Evolutionary conservation across 1,139 yeast genomes (phyloP).

Genomic region (Spathaspora sp.): DNA sequence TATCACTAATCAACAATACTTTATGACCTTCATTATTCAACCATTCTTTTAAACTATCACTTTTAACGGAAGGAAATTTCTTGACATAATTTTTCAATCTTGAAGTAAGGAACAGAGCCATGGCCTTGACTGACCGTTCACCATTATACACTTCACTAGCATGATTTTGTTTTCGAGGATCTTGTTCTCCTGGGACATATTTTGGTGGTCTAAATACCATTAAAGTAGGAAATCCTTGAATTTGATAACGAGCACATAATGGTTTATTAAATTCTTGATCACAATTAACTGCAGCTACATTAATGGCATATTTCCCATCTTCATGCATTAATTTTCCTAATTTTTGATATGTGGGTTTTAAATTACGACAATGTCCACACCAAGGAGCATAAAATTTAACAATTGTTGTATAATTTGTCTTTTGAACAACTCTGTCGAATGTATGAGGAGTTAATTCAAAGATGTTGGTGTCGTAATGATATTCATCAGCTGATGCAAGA

Average conservation of each 20-base stretch:
- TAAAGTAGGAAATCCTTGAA: constrained; percentile 81
- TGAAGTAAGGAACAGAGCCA: constrained; percentile 57
- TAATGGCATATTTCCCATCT: constrained; percentile 54
- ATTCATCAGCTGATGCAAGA: constrained; percentile 22
- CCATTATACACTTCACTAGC: constrained; percentile 70
- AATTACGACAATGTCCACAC: constrained; percentile 80
- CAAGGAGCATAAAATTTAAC: constrained; percentile 97
- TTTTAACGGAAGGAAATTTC: constrained; percentile 34
- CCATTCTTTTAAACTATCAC: constrained; percentile 31
- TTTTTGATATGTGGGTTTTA: constrained; percentile 57
- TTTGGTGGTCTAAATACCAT: constrained; percentile 84
- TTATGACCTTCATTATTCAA: constrained; percentile 22
- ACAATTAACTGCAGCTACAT: constrained; percentile 87
- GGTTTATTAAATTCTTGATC: constrained; percentile 66
- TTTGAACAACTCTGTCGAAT: constrained; percentile 64
- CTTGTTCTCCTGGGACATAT: constrained; percentile 26
- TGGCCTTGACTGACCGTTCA: constrained; percentile 58
- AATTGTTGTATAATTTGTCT: constrained; percentile 73
- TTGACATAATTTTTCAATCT: constrained; percentile 74
- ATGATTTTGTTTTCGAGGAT: constrained; percentile 30
- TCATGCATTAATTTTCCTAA: constrained; percentile 57
- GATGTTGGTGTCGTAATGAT: constrained; percentile 47
- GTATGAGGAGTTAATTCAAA: constrained; percentile 55
- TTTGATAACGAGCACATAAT: constrained; percentile 64
- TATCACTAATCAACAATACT: constrained; percentile 47